Conservation (phyloP, 2,329 filamentous ascomycete genomes). For the Neospermospora avenae region DNA sequence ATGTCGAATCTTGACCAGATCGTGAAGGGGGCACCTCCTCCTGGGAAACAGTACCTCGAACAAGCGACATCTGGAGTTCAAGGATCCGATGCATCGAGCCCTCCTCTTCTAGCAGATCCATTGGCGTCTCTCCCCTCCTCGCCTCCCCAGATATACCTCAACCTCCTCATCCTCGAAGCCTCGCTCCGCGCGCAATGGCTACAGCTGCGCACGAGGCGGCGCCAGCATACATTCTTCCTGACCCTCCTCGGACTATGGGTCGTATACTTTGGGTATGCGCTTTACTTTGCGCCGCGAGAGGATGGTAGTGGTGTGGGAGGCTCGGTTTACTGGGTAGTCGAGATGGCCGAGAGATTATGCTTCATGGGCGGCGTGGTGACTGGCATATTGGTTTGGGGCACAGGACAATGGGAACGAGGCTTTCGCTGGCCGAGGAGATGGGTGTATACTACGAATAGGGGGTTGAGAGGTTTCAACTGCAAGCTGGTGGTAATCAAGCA, state of each 20-base stretch:
- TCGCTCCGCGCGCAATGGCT: conserved; percentile 92
- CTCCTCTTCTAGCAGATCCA: conserved; percentile 33
- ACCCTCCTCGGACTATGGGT: conserved; percentile 78
- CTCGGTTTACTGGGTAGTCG: conserved; percentile 93
- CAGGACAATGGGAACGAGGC: conserved; percentile 93
- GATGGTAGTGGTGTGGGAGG: conserved; percentile 89
- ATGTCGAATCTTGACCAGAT: conserved; percentile 63
- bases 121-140: conserved; percentile 37
- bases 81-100: conserved; percentile 34
- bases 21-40: conserved; percentile 81
- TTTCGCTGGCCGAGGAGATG: conserved; percentile 92
- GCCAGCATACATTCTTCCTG: conserved; percentile 92
- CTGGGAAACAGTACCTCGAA: conserved; percentile 43
- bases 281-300: conserved; percentile 94
- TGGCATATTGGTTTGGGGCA: conserved; percentile 83
- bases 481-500: conserved; percentile 89
- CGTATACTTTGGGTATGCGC: conserved; percentile 77
- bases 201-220: conserved; percentile 78
- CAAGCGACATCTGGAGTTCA: conserved; percentile 40
- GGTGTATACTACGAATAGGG: conserved; percentile 85
- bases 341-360: conserved; percentile 84
- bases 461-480: conserved; percentile 88
- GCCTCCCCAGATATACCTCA: conserved; percentile 74
- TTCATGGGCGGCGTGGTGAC: conserved; percentile 90
- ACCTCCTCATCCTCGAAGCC: conserved; percentile 93